Percentiles rank a stretch among this genome's conserved stretches.
Evolutionary conservation across 768 basidiomycete species (phyloP).

Genomic region (Lanmaoa pseudosensibilis): DNA sequence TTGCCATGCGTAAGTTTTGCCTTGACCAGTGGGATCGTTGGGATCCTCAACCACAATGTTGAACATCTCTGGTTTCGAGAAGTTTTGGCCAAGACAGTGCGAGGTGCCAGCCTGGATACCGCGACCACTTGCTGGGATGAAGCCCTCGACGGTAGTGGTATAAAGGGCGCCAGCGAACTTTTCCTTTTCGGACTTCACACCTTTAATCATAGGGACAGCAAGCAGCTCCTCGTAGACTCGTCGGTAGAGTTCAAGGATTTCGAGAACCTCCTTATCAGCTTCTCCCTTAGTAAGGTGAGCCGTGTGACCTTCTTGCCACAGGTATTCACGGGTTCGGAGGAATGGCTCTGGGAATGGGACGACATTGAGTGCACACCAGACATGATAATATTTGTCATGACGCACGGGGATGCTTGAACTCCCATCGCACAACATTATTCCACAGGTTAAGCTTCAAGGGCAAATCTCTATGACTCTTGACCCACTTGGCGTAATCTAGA

Average conservation of each 20-base stretch:
- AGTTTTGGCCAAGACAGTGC: constrained; percentile 98
- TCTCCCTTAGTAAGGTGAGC: constrained; percentile 87
- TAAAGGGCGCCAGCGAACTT: constrained; percentile 98
- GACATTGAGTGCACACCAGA: background rate
- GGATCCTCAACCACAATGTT: constrained; percentile 97
- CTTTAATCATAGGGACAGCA: constrained; percentile 95
- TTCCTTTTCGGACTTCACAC: constrained; percentile 98
- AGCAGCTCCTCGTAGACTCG: constrained; percentile 95
- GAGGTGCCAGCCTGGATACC: constrained; percentile 99
- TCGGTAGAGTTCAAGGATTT: constrained; percentile 95
- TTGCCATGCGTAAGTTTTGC: constrained; percentile 90
- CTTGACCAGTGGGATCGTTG: constrained; percentile 60
- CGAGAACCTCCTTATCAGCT: constrained; percentile 86
- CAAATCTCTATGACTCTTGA: constrained; percentile 94
- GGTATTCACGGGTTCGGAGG: constrained; percentile 97
- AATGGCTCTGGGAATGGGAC: constrained; percentile 74
- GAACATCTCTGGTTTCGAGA: constrained; percentile 95
- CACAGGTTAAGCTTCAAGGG: constrained; percentile 97
- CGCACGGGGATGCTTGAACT: constrained; percentile 97
- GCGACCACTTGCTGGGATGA: constrained; percentile 94
- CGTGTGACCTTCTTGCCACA: constrained; percentile 99
- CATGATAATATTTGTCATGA: constrained; percentile 7
- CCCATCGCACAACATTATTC: constrained; percentile 99
- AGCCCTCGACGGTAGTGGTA: constrained; percentile 97
- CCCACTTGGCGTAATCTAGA: constrained; percentile 97